Evolutionary conservation across 306 rosid species (phyloP), one percentile per base, ranked within the genome.

Genomic region (Dryas alaskensis): DNA sequence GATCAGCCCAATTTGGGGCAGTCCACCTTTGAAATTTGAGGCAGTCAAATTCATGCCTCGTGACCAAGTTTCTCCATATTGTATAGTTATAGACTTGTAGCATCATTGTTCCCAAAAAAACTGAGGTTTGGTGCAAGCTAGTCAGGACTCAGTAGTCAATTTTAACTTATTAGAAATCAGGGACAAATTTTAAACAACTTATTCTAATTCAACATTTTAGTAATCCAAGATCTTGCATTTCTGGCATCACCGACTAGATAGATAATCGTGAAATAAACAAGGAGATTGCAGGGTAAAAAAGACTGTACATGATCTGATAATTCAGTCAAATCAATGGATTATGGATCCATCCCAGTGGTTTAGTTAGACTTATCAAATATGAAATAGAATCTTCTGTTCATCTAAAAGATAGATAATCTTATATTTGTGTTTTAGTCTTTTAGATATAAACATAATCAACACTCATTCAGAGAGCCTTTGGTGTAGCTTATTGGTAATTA

Each of bases 181-280:
- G 13, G 43, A 10, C 53, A 5, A 13, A 40, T n/a, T 50, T 14
- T 6, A 31, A 49, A 13, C 4, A 50, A 49, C 27, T 50, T 6
- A n/a, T 12, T 37, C 39, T 40, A 4, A 14, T 37, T 61, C 25
- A 53, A 27, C 60, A 69, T n/a, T 45, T 76, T 37, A 58, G 74
- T 46, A 49, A 55, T 31, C 52, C 67, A 78, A 72, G 73, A 70
- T 62, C 64, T 59, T 44, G 19, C 27, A 61, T 59, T 66, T 63
- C 51, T 55, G 40, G 74, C 57, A 53, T 65, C 67, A 67, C 64
- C 78, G 62, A 59, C 78, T 73, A 4, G 46, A 31, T 64, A 44
- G 27, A 16, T 64, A 45, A 5, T 51, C 5, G 25, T 42, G 31
- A 53, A 44, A 42, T 4, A 22, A 14, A 42, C 13, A 27, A 27